Evolutionary conservation across 371 early-diverging fungal species (phyloP).

Genomic region (Chytridium lagenaria): DNA sequence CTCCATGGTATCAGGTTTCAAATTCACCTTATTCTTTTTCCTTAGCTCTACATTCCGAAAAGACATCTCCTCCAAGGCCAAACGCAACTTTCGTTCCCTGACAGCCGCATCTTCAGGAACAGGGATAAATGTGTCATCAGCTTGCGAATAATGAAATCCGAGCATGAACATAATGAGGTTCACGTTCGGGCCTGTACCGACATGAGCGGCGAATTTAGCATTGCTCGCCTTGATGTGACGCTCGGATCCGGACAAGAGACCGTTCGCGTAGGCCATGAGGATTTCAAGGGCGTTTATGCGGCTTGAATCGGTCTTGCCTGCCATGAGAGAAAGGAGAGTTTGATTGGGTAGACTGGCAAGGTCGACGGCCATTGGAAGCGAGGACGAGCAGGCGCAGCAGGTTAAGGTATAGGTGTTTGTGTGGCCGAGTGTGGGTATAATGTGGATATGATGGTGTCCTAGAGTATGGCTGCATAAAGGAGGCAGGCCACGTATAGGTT

Average conservation of each 20-base stretch:
- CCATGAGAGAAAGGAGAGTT: background rate
- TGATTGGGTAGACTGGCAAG: background rate
- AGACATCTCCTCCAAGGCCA: background rate
- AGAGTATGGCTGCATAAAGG: background rate
- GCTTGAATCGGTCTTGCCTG: background rate
- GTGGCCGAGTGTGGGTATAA: background rate
- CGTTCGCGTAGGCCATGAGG: conserved; percentile 5
- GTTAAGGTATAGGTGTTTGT: background rate
- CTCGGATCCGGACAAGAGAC: conserved; percentile 10
- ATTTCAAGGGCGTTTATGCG: conserved; percentile 8
- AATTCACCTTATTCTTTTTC: background rate
- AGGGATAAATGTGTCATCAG: background rate
- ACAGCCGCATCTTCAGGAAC: background rate
- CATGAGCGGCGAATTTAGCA: conserved; percentile 5
- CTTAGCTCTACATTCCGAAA: background rate
- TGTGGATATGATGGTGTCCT: background rate
- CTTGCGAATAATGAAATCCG: background rate
- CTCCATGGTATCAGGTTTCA: background rate
- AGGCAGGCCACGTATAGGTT: background rate
- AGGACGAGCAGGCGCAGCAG: background rate
- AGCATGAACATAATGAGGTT: background rate
- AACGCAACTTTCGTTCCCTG: conserved; percentile 13
- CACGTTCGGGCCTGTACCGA: background rate
- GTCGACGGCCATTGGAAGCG: no score
- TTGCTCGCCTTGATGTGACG: conserved; percentile 25